Conservation (phyloP, 257 asterid genomes). For the Ligustrum vulgare region DNA sequence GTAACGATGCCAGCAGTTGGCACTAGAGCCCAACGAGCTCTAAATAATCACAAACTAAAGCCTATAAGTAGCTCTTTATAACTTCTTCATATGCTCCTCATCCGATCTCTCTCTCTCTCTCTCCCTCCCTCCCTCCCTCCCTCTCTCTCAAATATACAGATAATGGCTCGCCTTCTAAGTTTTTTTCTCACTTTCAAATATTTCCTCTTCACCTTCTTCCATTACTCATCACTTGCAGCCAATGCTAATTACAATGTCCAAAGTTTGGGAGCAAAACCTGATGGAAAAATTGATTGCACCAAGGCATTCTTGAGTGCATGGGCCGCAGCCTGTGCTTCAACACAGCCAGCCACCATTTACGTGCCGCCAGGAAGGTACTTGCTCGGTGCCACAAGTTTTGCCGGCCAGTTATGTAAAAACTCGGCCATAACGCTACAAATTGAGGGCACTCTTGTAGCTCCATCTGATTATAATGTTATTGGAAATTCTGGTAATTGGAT, state of each 20-base stretch:
- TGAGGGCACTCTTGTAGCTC: conserved; percentile 62
- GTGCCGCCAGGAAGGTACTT: conserved; percentile 26
- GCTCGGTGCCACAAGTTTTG: conserved; percentile 22
- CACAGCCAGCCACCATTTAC: conserved; percentile 34
- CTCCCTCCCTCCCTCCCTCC: too few species aligned
- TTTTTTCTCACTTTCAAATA: conserved; percentile 1
- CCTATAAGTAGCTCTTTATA: too few species aligned
- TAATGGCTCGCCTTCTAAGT: too few species aligned
- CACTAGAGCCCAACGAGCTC: too few species aligned
- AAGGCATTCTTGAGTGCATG: conserved; percentile 53
- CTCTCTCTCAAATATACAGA: too few species aligned
- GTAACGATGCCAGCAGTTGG: too few species aligned
- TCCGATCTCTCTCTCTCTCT: too few species aligned
- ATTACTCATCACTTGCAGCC: conserved; percentile 24
- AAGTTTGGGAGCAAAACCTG: neutral
- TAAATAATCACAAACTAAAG: too few species aligned
- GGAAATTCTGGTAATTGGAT: too few species aligned
- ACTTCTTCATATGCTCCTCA: too few species aligned
- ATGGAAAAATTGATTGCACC: conserved; percentile 43
- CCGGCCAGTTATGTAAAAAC: conserved; percentile 48
- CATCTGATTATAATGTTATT: conserved; percentile 37
- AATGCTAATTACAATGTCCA: conserved; percentile 37
- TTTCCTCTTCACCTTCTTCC: conserved; percentile 17
- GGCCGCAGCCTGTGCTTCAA: conserved; percentile 48
- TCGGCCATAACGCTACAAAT: conserved; percentile 38